Base-by-base conservation (phyloP, 2,329 filamentous ascomycete genomes). In the Xylariaceae sp. region DNA sequence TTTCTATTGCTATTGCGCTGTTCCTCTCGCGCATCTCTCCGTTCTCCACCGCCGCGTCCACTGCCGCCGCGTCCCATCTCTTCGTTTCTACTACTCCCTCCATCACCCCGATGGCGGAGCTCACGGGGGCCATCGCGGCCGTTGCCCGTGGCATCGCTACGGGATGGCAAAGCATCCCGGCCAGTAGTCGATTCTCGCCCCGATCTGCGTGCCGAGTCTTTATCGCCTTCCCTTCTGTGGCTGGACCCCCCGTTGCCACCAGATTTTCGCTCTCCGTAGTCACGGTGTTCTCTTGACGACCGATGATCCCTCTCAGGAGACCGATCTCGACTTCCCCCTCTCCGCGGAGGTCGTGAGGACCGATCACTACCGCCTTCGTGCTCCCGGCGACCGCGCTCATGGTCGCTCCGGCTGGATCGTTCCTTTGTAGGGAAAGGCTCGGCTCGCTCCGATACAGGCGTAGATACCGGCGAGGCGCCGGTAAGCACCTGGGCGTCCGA, bases 401-500 rank as follows among this genome's bases (percentile, higher is more conserved):
- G 60, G 3, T 68, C 65, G 18, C 60, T 46, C 35, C 54, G 55
- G 47, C 57, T 52, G 33, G 45, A 66, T 44, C 66, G 57, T 48
- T 63, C 55, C 34, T 59, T 58, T 4, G 55, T 46, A 16, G 68
- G 62, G 9, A 66, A 50, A 6, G 66, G 59, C 26, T 77, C 71
- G 18, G 62, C 57, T 0, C 69, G 67, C 43, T 78, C 74, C 15
- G 71, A 66, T 3, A 63, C 53, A 0, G 73, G 71, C 3, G 72
- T 74, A 33, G 63, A 63, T 14, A 64, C 63, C 14, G 69, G 70
- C 16, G 76, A 74, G 13, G 69, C 71, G 15, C 74, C 73, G 1
- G 71, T 71, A 2, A 78, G 62, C 4, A 74, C 70, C 50, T 79
- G 76, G 1, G 70, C 70, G 47, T 79, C 75, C 3, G 74, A 77